A percentile compares a stretch with the other conserved stretches of the same genome.
Conservation (phyloP, 352 stramenopile species). For the Stephanocyclus meneghinianus region DNA sequence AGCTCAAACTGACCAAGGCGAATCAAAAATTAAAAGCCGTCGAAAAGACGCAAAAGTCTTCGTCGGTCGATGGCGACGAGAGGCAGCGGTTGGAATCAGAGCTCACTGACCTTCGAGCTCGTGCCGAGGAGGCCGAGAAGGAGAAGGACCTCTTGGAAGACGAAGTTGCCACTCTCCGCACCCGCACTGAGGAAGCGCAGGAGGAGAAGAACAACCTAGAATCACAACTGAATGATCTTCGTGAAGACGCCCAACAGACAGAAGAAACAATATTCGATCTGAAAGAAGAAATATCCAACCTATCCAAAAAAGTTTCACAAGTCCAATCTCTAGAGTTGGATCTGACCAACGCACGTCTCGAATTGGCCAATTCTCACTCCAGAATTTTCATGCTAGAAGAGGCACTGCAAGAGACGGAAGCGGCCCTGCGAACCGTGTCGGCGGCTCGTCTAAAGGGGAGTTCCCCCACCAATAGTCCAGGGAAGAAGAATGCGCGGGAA, state of each 20-base stretch:
- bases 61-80: neutral
- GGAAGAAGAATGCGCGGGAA: neutral
- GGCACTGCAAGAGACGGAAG: constrained; percentile 7
- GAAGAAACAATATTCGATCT: neutral
- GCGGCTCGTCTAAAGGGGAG: neutral
- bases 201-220: neutral
- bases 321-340: neutral
- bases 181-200: neutral
- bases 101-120: neutral
- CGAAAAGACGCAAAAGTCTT: neutral
- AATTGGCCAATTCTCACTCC: constrained; percentile 11
- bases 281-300: constrained; percentile 5
- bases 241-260: neutral
- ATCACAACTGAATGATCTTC: neutral
- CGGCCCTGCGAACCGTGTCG: constrained; percentile 6
- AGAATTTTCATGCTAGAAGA: constrained; percentile 9
- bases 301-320: neutral
- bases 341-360: neutral
- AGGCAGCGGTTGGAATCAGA: constrained; percentile 8
- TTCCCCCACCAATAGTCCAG: neutral
- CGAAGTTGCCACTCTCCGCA: constrained; percentile 1
- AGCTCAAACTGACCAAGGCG: constrained; percentile 7
- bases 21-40: constrained; percentile 12
- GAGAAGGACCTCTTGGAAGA: neutral
- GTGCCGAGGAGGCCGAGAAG: neutral